Base-by-base conservation (phyloP, 345 rosid genomes). In the Clausena lansium region DNA sequence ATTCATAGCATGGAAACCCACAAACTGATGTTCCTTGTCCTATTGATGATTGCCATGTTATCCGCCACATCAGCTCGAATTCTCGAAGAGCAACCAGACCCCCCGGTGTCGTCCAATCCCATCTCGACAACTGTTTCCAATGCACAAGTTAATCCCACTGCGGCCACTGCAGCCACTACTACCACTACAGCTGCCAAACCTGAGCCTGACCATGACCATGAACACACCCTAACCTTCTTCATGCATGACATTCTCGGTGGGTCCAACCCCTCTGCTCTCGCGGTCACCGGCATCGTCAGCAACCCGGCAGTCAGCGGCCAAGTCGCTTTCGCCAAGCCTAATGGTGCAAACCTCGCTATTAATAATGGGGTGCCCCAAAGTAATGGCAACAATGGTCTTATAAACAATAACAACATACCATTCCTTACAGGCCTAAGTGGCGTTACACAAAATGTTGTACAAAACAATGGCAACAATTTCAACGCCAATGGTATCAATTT, bases 201-300 rank as follows among this genome's bases (percentile, higher is more conserved):
- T 33, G 62, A n/a, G 60, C 41, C 61, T 9, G 57, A 17, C 57
- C 67, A 60, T 47, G 72, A 25, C 74, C 60, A 57, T 25, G 57
- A 17, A 27, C 67, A 73, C 36, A 41, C 68, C 6, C 27, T 61
- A 19, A 61, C 19, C 67, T 74, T 74, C 77, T 74, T 74, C 67
- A 61, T 88, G 88, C 88, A 88, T 60, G 88, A 87, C 76, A 78
- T 87, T 28, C 69, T 86, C 25, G 87, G 89, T 9, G 85, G 85
- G 6, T 71, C 82, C 58, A 78, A 78, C 41, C 52, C 71, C 2
- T 76, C 85, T 1, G 80, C 81, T 20, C 47, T 75, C 41, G 82
- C 83, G 1, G 79, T 85, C 32, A 85, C 85, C 14, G 85, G 83
- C 22, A 24, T 80, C 19, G 82, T 82, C 64, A 75, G 25, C 87